Evolutionary conservation across 495 filamentous ascomycete genomes (phyloP), one percentile per base, ranked within the genome.

Genomic region (Aspergillus leporis): DNA sequence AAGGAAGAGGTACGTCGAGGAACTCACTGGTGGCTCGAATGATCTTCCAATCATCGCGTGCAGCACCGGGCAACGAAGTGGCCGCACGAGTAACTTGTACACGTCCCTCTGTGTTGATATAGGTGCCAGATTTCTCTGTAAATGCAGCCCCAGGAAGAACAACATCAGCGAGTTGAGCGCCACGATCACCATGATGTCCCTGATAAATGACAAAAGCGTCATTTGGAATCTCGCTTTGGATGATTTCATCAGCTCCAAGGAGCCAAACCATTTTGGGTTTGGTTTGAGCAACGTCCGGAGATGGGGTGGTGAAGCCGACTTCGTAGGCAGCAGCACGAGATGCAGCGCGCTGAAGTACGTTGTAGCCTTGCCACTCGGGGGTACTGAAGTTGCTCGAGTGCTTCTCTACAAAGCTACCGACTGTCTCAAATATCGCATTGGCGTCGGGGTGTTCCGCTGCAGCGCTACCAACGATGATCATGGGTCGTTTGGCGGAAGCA

Each of bases 11-110:
- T 4, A 75, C 84, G 49, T 90, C 90, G n/a, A 98, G 82, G 76
- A 92, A 96, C 74, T 97, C 95, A 71, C 87, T 91, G 58, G 80
- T 81, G 2, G 94, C 94, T 55, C 94, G 91, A 63, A 98, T 85
- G 64, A 98, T 98, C 81, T 97, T 98, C 94, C 94, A 98, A 73
- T 98, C 94, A 61, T 95, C 93, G 63, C 94, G 84, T 51, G 93
- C 85, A 55, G 92, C 94, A 56, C 94, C 94, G 48, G 90, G 89
- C 55, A 94, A 76, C 40, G 86, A 87, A 23, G 91, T 93, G 3
- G 94, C 94, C 19, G 89, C 87, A 61, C 94, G 87, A 47, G 90
- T 92, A 75, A 98, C 87, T 77, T 98, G 94, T 14, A 91, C 90
- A 60, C 94, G 88, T 43, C 94, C 94, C 73, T 98, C 94, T 10